A percentile compares a stretch with the other conserved stretches of the same genome.
Conservation (phyloP, 2,329 filamentous ascomycete genomes). For the Pochonia chlamydosporia region DNA sequence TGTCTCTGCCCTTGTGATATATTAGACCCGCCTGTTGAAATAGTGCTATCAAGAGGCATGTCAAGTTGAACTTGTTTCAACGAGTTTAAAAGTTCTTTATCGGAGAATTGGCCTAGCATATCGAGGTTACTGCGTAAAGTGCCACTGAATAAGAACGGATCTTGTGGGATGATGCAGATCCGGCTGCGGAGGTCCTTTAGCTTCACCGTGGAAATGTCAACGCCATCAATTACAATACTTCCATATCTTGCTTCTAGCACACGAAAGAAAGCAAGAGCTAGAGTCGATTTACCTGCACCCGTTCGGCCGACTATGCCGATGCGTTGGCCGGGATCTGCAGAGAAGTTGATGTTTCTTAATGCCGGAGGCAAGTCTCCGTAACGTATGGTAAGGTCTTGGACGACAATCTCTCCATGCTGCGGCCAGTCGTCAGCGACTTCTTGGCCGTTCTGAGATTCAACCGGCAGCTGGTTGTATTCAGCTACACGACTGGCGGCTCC, state of each 20-base stretch:
- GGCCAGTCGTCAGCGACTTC: neutral
- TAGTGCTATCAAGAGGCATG: neutral
- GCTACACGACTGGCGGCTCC: neutral
- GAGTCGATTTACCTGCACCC: slow-evolving; percentile 74
- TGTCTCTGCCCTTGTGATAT: neutral
- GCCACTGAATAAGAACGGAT: slow-evolving; percentile 84
- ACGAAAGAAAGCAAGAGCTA: slow-evolving; percentile 42
- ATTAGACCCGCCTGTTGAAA: neutral
- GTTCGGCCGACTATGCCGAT: slow-evolving; percentile 93
- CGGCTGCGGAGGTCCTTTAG: slow-evolving; percentile 75
- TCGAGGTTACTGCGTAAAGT: slow-evolving; percentile 86
- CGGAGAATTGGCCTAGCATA: neutral
- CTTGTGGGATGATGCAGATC: slow-evolving; percentile 87
- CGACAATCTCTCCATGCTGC: neutral
- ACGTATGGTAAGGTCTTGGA: neutral
- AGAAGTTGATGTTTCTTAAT: neutral
- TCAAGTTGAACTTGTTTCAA: neutral
- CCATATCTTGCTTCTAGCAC: slow-evolving; percentile 35
- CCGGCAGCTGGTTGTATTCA: neutral
- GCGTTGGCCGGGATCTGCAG: slow-evolving; percentile 50
- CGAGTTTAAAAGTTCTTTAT: neutral
- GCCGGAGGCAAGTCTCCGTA: no score
- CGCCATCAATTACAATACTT: neutral
- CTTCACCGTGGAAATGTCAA: slow-evolving; percentile 65
- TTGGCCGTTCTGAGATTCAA: neutral